Percentiles rank a stretch among this genome's conserved stretches.
Conservation (phyloP, 192 early-diverging fungal species). For the Umbelopsis sp. region DNA sequence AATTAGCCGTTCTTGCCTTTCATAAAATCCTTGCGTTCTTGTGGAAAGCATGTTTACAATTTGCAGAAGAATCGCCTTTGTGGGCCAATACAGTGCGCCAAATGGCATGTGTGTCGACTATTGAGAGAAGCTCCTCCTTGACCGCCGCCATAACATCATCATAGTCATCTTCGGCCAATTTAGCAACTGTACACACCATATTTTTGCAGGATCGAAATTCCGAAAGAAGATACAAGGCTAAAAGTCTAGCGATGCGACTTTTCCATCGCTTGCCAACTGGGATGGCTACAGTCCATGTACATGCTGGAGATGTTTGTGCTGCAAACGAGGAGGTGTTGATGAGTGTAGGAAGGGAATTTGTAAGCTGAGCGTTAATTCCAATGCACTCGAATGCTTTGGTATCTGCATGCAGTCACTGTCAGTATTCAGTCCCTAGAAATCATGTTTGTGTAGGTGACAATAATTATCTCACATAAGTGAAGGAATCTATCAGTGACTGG, state of each 20-base stretch:
- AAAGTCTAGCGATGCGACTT: conserved; percentile 4
- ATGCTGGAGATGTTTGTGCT: not conserved
- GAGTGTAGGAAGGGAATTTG: not conserved
- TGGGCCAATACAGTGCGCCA: conserved; percentile 7
- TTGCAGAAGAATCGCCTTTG: not conserved
- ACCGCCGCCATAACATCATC: conserved; percentile 7
- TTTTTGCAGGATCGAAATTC: conserved; percentile 12
- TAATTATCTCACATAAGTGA: not conserved
- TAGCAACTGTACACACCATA: conserved; percentile 5
- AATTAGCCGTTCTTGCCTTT: too few relatives aligned
- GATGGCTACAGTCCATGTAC: conserved; percentile 7
- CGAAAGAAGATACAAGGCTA: not conserved
- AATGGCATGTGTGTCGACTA: not conserved
- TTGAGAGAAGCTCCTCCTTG: not conserved
- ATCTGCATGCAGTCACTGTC: not conserved
- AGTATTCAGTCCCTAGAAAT: not conserved
- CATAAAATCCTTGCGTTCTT: too few relatives aligned
- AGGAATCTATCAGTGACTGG: not conserved
- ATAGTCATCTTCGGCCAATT: not conserved
- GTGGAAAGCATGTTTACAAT: not conserved
- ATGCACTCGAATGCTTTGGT: not conserved
- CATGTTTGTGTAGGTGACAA: not conserved
- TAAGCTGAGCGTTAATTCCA: not conserved
- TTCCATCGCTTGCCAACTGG: conserved; percentile 6
- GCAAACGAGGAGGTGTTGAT: conserved; percentile 3